Evolutionary conservation across 495 filamentous ascomycete genomes (phyloP).

Genomic region (Hypoxylon fuscum): DNA sequence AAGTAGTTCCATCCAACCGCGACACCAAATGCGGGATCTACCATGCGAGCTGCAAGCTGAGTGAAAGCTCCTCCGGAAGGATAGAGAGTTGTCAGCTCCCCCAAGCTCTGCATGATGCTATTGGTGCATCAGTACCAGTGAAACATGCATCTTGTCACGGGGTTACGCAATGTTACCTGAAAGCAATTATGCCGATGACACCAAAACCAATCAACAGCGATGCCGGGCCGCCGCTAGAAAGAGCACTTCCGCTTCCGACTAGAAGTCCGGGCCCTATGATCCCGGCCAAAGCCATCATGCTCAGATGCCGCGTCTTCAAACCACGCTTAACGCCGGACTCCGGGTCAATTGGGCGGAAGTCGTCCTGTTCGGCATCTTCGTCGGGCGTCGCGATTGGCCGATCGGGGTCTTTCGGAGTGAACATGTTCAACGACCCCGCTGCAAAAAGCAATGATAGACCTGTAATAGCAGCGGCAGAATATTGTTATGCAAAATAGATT

Average conservation of each 20-base stretch:
- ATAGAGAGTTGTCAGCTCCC: conserved; percentile 75
- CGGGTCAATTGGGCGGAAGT: conserved; percentile 57
- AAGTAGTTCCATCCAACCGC: conserved; percentile 87
- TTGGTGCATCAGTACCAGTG: conserved; percentile 1
- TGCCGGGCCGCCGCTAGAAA: conserved; percentile 68
- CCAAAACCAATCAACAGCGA: conserved; percentile 72
- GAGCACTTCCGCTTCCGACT: conserved; percentile 68
- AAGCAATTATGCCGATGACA: conserved; percentile 72
- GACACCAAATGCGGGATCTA: conserved; percentile 81
- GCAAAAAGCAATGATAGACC: no score
- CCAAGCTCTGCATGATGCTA: conserved; percentile 68
- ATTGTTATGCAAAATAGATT: no score
- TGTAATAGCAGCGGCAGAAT: no score
- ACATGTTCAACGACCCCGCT: conserved; percentile 9
- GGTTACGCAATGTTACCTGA: conserved; percentile 49
- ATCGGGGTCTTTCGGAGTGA: conserved; percentile 26
- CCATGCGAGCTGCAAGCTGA: conserved; percentile 73
- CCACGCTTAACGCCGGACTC: conserved; percentile 60
- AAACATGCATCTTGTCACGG: conserved; percentile 3
- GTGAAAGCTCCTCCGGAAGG: conserved; percentile 69
- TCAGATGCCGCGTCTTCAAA: conserved; percentile 73
- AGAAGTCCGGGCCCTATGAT: conserved; percentile 65
- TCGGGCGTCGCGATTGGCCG: conserved; percentile 6
- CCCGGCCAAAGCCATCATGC: conserved; percentile 74
- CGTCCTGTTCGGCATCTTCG: conserved; percentile 38